Evolutionary conservation across 75 land plant genomes (phyloP).

Genomic region (Sequoiadendron giganteum): DNA sequence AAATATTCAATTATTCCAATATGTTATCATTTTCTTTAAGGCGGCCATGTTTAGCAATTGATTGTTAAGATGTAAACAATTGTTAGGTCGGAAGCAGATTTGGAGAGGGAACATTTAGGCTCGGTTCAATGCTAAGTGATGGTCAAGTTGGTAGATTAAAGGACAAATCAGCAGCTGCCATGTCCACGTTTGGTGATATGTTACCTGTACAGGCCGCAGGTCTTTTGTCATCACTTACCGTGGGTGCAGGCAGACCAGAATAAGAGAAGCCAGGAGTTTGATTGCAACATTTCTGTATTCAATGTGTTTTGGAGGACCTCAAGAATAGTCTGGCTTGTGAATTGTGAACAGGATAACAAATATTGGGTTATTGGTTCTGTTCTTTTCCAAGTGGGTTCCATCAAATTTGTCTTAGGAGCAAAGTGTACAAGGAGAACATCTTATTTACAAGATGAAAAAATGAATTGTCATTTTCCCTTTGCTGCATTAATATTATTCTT

Average conservation of each 20-base stretch:
- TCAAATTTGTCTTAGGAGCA: background rate
- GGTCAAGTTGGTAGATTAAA: conserved; percentile 84
- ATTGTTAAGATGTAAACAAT: background rate
- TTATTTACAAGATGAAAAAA: background rate
- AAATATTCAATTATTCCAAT: background rate
- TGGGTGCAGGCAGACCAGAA: conserved; percentile 57
- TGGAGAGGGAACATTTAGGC: conserved; percentile 91
- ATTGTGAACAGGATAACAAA: background rate
- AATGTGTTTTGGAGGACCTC: background rate
- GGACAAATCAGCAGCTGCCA: conserved; percentile 83
- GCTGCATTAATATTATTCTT: background rate
- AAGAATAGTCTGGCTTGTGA: background rate
- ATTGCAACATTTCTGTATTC: background rate
- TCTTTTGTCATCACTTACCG: conserved; percentile 86
- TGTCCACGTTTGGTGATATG: conserved; percentile 95
- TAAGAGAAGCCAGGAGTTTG: background rate
- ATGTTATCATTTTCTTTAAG: background rate
- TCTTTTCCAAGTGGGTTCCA: background rate
- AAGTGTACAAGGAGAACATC: background rate
- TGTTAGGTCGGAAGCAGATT: conserved; percentile 94
- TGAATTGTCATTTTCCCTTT: background rate
- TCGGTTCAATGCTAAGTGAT: conserved; percentile 86
- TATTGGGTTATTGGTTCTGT: background rate
- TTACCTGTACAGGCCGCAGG: conserved; percentile 94
- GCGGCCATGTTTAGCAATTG: background rate